Evolutionary conservation across 257 asterid genomes (phyloP).

Genomic region (Solanum tarapatanum): DNA sequence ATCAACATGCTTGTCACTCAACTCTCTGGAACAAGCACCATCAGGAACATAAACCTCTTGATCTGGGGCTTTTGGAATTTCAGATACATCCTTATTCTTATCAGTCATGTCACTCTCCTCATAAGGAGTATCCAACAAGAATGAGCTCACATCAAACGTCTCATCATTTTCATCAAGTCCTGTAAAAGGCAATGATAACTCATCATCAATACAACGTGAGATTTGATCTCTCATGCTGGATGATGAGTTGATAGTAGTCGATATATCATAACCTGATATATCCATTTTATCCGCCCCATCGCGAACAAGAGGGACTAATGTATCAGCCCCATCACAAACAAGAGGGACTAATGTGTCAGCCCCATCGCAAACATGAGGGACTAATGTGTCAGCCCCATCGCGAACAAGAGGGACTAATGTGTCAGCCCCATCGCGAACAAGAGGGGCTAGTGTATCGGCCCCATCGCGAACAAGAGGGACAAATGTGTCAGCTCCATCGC

Average conservation of each 20-base stretch:
- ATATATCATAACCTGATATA: constrained; percentile 4
- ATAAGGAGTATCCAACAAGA: constrained; percentile 42
- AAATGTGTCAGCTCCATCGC: too few species aligned
- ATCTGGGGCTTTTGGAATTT: constrained; percentile 7
- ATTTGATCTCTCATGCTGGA: constrained; percentile 11
- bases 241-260: neutral
- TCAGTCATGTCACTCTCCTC: constrained; percentile 5
- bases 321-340: too few species aligned
- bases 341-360: too few species aligned
- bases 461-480: too few species aligned
- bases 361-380: too few species aligned
- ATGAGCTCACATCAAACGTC: constrained; percentile 30
- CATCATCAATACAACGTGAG: neutral
- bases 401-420: too few species aligned
- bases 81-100: constrained; percentile 4
- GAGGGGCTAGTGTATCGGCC: too few species aligned
- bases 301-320: neutral
- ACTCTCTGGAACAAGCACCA: neutral
- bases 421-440: too few species aligned
- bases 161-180: constrained; percentile 26
- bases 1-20: neutral
- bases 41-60: neutral
- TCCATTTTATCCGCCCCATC: neutral
- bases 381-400: too few species aligned
- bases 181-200: neutral